Evolutionary conservation across 306 rosid genomes (phyloP).

Genomic region (Prinsepia uniflora): DNA sequence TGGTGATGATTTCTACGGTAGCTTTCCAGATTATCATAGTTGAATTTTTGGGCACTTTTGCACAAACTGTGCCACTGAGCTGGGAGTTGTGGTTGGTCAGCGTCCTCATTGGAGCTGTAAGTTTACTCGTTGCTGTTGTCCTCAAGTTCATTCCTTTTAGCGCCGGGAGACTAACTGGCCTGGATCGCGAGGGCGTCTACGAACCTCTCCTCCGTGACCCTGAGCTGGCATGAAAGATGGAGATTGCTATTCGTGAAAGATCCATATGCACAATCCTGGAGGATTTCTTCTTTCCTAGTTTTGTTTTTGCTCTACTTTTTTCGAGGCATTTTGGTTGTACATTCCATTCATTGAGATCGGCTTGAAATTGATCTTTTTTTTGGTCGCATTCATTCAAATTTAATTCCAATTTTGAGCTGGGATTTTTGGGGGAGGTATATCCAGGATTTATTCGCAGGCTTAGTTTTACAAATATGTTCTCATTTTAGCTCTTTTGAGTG

Average conservation of each 20-base stretch:
- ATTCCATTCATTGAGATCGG: slow-evolving; percentile 8
- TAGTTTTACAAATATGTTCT: too few relatives aligned
- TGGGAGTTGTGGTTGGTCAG: slow-evolving; percentile 50
- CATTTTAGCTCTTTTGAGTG: background rate
- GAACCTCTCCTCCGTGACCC: slow-evolving; percentile 76
- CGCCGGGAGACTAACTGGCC: background rate
- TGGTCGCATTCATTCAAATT: background rate
- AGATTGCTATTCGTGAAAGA: background rate
- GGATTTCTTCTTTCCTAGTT: background rate
- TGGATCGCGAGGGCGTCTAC: slow-evolving; percentile 40
- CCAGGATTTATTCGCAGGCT: background rate
- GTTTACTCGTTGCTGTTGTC: slow-evolving; percentile 51
- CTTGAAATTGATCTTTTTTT: background rate
- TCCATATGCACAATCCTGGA: background rate
- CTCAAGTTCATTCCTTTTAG: slow-evolving; percentile 66
- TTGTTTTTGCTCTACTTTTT: background rate
- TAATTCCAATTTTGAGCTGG: background rate
- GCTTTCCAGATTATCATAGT: slow-evolving; percentile 63
- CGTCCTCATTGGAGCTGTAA: slow-evolving; percentile 55
- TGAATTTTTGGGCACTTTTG: slow-evolving; percentile 64
- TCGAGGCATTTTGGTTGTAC: background rate
- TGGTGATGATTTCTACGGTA: slow-evolving; percentile 50
- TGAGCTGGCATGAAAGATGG: slow-evolving; percentile 44
- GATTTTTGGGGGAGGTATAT: background rate
- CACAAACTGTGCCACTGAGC: slow-evolving; percentile 61